Base-by-base conservation (phyloP, 768 basidiomycete genomes). In the Paxillus ammoniavirescens region DNA sequence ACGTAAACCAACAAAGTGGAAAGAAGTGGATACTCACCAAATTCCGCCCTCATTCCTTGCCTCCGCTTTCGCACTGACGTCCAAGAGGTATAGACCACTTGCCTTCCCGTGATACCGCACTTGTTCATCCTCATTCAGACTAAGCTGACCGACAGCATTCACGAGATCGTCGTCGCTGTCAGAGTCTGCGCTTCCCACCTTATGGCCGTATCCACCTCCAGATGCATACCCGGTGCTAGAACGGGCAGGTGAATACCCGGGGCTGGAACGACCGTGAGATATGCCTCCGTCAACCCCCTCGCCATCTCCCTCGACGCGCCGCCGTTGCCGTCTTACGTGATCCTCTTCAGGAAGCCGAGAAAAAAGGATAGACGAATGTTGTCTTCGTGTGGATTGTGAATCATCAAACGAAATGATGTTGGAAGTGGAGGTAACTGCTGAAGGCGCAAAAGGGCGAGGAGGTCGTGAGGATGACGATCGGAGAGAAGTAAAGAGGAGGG, bases 101-200 rank as follows among this genome's bases (percentile, higher is more conserved):
- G 82, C 87, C 68, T 91, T 90, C 28, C 92, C 91, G 62, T 95
- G 93, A 68, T 87, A 94, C 36, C 93, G 75, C 12, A 95, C 83
- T 66, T 94, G 84, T 52, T 83, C 80, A 50, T 93, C 89, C 72
- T 95, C 93, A 62, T 95, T 93, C 60, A 95, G 63, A 57, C 88
- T 90, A 54, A 95, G 75, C 70, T 94, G 91, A 2, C 93, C 93
- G 5, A 93, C 80, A 28, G 90, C 91, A 53, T 85, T 83, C 31
- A 80, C 77, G 3, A 87, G 66, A 49, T 79, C 77, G 41, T 75
- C 76, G 43, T 78, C 77, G 36, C 70, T 71, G 17, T 68, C 67
- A 8, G 66, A 64, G 17, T 68, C 68, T 3, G 73, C 67, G 60
- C 75, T 68, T 23, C 61, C 50, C 7, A 58, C 66, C 61, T 64